These are phyloP conservation scores for Golubevia pallescens DNA, from an alignment of 1,284 basidiomycete genomes.

Conservation along the genomic window DNA sequence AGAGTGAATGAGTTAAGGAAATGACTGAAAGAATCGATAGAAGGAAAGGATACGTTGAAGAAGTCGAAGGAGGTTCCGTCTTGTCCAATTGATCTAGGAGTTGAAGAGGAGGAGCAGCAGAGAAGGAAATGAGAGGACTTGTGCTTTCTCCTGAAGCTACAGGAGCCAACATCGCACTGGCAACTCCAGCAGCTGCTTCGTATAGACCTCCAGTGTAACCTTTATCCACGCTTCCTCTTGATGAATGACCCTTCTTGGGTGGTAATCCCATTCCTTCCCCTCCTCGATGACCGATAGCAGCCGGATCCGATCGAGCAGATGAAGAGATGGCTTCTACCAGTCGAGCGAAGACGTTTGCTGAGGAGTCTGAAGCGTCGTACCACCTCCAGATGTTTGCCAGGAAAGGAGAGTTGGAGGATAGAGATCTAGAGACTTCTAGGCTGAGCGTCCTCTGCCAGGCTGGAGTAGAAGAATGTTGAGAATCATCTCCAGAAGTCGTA, in stretches of 20 bases:
- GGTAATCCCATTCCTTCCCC: background rate
- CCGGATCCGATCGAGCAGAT: constrained; percentile 19
- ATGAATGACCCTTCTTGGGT: background rate
- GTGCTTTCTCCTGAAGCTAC: background rate
- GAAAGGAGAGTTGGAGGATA: constrained; percentile 47
- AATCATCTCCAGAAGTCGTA: constrained; percentile 8
- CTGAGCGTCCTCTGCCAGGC: constrained; percentile 57
- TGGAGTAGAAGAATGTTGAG: constrained; percentile 8
- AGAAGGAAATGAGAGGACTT: constrained; percentile 13
- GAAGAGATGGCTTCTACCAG: constrained; percentile 35
- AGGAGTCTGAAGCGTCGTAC: constrained; percentile 30
- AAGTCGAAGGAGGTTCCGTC: too few species aligned
- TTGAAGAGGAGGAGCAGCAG: constrained; percentile 44
- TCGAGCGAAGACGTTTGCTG: constrained; percentile 34
- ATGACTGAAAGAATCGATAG: too few species aligned
- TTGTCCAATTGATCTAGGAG: constrained; percentile 61
- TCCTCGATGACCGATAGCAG: constrained; percentile 8
- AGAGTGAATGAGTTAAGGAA: too few species aligned
- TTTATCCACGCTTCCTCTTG: constrained; percentile 24
- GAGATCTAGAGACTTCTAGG: constrained; percentile 46
- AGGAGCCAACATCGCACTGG: constrained; percentile 21
- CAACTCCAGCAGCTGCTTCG: constrained; percentile 48
- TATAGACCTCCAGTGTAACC: constrained; percentile 39
- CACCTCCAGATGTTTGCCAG: constrained; percentile 51
- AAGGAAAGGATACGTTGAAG: too few species aligned